phyloP scores from a whole-genome alignment of 2,329 filamentous ascomycete species.

The Chaetoscypha palmicola region DNA sequence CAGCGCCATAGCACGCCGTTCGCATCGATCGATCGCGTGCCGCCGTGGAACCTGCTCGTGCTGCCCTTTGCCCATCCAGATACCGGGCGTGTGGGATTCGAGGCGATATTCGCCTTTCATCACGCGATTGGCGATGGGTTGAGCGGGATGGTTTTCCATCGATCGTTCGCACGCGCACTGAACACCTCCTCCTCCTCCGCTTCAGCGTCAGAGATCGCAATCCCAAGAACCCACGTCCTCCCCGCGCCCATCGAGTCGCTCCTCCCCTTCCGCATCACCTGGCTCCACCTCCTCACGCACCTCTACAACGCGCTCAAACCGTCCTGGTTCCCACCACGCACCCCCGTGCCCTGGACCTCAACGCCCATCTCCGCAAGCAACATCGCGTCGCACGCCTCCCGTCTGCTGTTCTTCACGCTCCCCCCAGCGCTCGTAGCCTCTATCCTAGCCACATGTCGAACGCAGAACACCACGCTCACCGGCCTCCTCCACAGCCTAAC shows the following conservation, averaged over 20 bases:
- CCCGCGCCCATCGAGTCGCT: conserved; percentile 16
- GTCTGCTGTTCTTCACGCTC: conserved; percentile 10
- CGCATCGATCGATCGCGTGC: conserved; percentile 33
- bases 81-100: conserved; percentile 9
- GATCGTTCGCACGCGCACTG: conserved; percentile 39
- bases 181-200: conserved; percentile 20
- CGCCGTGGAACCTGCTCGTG: conserved; percentile 43
- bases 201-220: conserved; percentile 24
- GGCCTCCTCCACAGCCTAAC: conserved; percentile 42
- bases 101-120: conserved; percentile 42
- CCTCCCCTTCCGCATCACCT: conserved; percentile 32
- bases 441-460: conserved; percentile 11
- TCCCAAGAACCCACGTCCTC: conserved; percentile 25
- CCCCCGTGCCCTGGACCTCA: conserved; percentile 36
- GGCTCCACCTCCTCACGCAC: conserved; percentile 35
- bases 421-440: not conserved
- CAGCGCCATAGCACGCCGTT: conserved; percentile 37
- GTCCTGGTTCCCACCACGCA: conserved; percentile 29
- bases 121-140: conserved; percentile 48
- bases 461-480: conserved; percentile 40
- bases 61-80: conserved; percentile 22
- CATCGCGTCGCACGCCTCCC: conserved; percentile 16
- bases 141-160: conserved; percentile 43
- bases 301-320: conserved; percentile 38
- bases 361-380: conserved; percentile 31